Percentiles rank a stretch among this genome's conserved stretches.
Conservation (phyloP, 352 stramenopile genomes). For the Globisporangium viniferum region DNA sequence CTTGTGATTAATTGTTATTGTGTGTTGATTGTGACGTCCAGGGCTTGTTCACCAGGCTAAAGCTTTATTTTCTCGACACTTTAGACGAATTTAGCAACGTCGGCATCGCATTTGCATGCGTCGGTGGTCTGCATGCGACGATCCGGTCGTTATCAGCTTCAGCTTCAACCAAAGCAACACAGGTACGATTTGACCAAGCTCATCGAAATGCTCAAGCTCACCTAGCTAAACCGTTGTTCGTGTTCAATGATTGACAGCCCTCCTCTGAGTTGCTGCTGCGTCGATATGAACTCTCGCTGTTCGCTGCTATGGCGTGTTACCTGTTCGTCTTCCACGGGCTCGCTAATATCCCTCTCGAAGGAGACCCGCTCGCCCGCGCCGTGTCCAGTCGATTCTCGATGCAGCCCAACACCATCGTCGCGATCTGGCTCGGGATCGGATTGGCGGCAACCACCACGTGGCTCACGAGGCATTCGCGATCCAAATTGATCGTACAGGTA, state of each 20-base stretch:
- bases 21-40: constrained; percentile 2
- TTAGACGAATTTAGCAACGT: constrained; percentile 27
- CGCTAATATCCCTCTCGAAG: constrained; percentile 87
- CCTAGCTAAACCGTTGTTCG: neutral
- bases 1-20: neutral
- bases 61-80: constrained; percentile 26
- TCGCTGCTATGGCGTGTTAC: constrained; percentile 72
- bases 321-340: constrained; percentile 90
- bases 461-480: constrained; percentile 1
- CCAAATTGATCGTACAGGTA: neutral
- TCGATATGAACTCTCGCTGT: constrained; percentile 25
- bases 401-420: constrained; percentile 88
- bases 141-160: neutral
- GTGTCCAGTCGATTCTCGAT: constrained; percentile 90
- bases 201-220: neutral
- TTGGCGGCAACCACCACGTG: constrained; percentile 24
- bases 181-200: neutral
- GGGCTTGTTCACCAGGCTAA: constrained; percentile 23
- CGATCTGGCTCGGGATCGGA: constrained; percentile 77
- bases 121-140: constrained; percentile 16
- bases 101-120: constrained; percentile 16
- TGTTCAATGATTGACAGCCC: neutral
- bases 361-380: constrained; percentile 78
- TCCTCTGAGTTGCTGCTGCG: neutral
- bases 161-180: neutral